A percentile compares a stretch with the other conserved stretches of the same genome.
Evolutionary conservation across 1,284 basidiomycete genomes (phyloP).

Genomic region (Mycosarcoma maydis): DNA sequence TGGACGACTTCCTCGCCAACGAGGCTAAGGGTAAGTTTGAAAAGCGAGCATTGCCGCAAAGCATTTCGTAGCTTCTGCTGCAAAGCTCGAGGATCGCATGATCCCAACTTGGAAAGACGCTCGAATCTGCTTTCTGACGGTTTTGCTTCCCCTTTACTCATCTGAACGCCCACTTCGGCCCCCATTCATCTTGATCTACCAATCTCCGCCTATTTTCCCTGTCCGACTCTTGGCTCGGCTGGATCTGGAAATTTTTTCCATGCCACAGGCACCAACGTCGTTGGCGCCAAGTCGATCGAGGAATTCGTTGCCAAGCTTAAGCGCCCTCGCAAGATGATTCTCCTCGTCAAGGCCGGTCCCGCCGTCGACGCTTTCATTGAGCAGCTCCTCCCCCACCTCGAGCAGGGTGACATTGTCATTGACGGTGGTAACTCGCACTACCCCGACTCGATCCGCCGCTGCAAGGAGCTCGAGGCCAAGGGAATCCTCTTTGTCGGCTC

Average conservation of each 20-base stretch:
- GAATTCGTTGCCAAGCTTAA: slow-evolving; percentile 77
- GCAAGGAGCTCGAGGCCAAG: slow-evolving; percentile 90
- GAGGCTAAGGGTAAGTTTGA: slow-evolving; percentile 88
- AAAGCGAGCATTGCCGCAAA: not conserved
- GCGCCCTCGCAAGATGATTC: slow-evolving; percentile 81
- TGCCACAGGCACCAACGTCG: slow-evolving; percentile 81
- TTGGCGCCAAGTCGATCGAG: slow-evolving; percentile 91
- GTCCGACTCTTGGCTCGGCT: too few species aligned
- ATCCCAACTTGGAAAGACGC: too few species aligned
- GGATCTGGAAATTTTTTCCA: too few species aligned
- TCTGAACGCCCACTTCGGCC: not conserved
- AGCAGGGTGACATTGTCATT: slow-evolving; percentile 89
- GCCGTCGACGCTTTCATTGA: slow-evolving; percentile 74
- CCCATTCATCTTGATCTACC: too few species aligned
- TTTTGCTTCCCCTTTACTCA: too few species aligned
- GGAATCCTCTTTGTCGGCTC: slow-evolving; percentile 96
- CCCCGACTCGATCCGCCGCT: slow-evolving; percentile 95
- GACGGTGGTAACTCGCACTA: slow-evolving; percentile 99
- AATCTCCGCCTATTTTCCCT: too few species aligned
- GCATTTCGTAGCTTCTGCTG: too few species aligned
- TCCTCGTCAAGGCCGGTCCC: slow-evolving; percentile 82
- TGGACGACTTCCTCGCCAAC: slow-evolving; percentile 92
- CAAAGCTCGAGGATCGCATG: too few species aligned
- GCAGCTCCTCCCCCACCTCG: slow-evolving; percentile 72
- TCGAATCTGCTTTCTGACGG: too few species aligned